Conservation (phyloP, 2,329 filamentous ascomycete genomes). For the Leptographium radiaticola region DNA sequence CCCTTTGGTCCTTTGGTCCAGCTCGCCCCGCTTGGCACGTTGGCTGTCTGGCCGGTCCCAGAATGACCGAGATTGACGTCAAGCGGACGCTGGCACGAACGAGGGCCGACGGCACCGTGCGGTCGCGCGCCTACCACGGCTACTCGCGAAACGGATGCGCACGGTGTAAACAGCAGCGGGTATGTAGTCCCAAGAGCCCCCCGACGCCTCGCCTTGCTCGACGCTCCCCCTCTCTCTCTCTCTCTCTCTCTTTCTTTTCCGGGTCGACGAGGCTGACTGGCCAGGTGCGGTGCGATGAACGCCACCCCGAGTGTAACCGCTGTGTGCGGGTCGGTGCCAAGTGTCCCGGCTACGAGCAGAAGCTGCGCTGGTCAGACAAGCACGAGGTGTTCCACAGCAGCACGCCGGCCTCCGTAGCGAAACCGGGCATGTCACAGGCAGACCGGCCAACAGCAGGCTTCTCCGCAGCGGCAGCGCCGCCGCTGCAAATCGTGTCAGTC, state of each 20-base stretch:
- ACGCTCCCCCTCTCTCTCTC: neutral
- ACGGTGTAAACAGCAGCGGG: slow-evolving; percentile 12
- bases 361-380: slow-evolving; percentile 33
- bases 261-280: neutral
- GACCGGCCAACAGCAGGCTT: neutral
- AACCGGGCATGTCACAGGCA: neutral
- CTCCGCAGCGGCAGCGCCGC: neutral
- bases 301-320: slow-evolving; percentile 21
- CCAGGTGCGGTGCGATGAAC: slow-evolving; percentile 11
- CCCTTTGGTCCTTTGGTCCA: neutral
- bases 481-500: neutral
- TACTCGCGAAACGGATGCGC: slow-evolving; percentile 13
- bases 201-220: too few species aligned
- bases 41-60: neutral
- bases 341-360: slow-evolving; percentile 32
- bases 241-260: neutral
- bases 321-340: slow-evolving; percentile 27
- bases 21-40: neutral
- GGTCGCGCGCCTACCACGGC: slow-evolving; percentile 9
- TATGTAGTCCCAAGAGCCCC: neutral
- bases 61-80: neutral
- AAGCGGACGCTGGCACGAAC: slow-evolving; percentile 1
- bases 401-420: neutral
- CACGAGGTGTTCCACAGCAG: slow-evolving; percentile 23
- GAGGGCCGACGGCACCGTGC: neutral